Base-by-base conservation (phyloP, 2,329 filamentous ascomycete genomes). In the Pseudocercospora macadamiae region DNA sequence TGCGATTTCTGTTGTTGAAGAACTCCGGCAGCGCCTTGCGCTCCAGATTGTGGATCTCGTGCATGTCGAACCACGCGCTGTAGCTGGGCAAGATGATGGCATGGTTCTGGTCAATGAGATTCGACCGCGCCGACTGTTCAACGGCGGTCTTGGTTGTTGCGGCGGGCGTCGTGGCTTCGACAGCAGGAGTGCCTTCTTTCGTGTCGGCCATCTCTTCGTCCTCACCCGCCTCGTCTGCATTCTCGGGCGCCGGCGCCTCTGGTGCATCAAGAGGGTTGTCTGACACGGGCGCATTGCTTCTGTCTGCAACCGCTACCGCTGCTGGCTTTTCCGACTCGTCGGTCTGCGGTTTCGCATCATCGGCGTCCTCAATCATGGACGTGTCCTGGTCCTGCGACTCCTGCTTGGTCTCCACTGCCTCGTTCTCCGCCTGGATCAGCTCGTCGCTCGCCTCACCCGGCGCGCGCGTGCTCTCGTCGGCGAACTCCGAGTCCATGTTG, bases 31-130 rank as follows among this genome's bases (percentile, higher is more conserved):
- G 83, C 6, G 92, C 92, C 77, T 97, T 99, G 73, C 89, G 90
- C 80, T 99, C 95, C 68, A 97, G 89, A 61, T 86, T 86, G 76
- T 97, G 90, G 71, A 99, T 89, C 51, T 85, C 83, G 74, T 93
- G 90, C 93, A 99, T 97, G 76, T 99, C 95, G 75, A 99, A 99
- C 95, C 95, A 99, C 12, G 90, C 95, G 73, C 92, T 96, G 77
- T 99, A 99, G 74, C 93, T 97, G 19, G 95, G 95, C 19, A 99
- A 86, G 63, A 99, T 93, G 71, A 97, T 97, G 62, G 93, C 89
- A 73, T 97, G 93, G 39, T 92, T 96, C 78, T 99, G 95, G 12
- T 91, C 87, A 62, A 96, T 90, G 55, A 99, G 86, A 71, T 97
- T 93, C 68, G 93, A 90, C 65, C 93, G 90, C 52, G 95, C 96